Percentiles rank a stretch among this genome's conserved stretches.
Evolutionary conservation across 805 yeast genomes (phyloP).

Genomic region (Grigorovia jiainica): DNA sequence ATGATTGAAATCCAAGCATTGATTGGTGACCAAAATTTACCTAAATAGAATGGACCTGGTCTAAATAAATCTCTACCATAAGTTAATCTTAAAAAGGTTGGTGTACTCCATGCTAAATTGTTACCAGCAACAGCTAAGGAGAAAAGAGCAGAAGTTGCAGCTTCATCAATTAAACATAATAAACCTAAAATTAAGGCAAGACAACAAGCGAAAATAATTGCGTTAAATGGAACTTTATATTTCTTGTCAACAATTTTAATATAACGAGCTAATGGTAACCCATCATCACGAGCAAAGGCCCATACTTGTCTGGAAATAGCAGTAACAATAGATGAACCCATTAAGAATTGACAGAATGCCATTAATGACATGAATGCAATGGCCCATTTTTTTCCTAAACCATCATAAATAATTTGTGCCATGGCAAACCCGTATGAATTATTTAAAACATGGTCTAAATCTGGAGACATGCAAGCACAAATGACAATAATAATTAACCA

Average conservation of each 20-base stretch:
- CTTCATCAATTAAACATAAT: constrained; percentile 32
- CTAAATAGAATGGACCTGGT: constrained; percentile 63
- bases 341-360: constrained; percentile 51
- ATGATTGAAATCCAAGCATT: constrained; percentile 39
- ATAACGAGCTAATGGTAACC: constrained; percentile 50
- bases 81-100: constrained; percentile 32
- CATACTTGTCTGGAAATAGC: constrained; percentile 64
- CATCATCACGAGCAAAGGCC: constrained; percentile 73
- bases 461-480: constrained; percentile 43
- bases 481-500: constrained; percentile 44
- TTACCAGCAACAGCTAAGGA: constrained; percentile 36
- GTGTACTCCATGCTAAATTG: constrained; percentile 35
- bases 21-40: constrained; percentile 36
- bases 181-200: constrained; percentile 32
- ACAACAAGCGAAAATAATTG: constrained; percentile 37
- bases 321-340: constrained; percentile 54
- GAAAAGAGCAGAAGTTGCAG: constrained; percentile 38
- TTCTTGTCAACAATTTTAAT: constrained; percentile 49
- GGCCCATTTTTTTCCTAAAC: constrained; percentile 57
- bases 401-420: constrained; percentile 54
- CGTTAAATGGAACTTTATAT: constrained; percentile 55
- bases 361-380: constrained; percentile 53
- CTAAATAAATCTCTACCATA: constrained; percentile 40
- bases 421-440: constrained; percentile 45
- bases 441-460: constrained; percentile 32